Base-by-base conservation (phyloP, 1,284 basidiomycete genomes). In the Tremellales sp. region DNA sequence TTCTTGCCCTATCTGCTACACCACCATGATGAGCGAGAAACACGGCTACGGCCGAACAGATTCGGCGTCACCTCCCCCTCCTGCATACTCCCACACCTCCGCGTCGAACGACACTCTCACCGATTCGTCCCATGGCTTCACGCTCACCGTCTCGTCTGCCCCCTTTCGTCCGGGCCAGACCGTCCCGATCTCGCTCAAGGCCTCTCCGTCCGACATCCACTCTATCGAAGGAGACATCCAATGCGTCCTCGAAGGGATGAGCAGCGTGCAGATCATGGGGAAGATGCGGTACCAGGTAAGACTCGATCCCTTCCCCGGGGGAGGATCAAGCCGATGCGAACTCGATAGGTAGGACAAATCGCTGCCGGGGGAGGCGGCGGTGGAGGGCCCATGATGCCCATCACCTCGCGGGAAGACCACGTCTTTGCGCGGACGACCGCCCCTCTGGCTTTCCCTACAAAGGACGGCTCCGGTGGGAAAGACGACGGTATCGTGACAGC, bases 211-310 rank as follows among this genome's bases (percentile, higher is more conserved):
- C 6, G 24, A 21, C 9, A 6, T 39, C 18, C 12, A 21, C 19
- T 6, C 14, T 24, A 18, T 39, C 8, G 22, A 25, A 6, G 37
- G 37, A 7, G 21, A 22, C 19, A 25, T 18, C 8, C 13, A 12
- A 8, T 39, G 37, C 19, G 8, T 25, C 6, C 18, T 39, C 22
- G 37, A 39, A 25, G 37, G 37, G 6, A 39, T 39, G 8, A 39
- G 37, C 37, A 25, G 21, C 27, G 19, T 25, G 21, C 8, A 39
- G 24, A 39, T 39, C 9, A 39, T 39, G 37, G 37, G 37, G 18
- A 39, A 39, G 24, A 22, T 24, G 37, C 24, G 37, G 24, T 39
- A 39, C 27, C 37, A 39, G 37, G 37, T 39, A 25, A 26, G 21
- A 25, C 21, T 12, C 6, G 13, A n/a, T n/a, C n/a, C n/a, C n/a